Evolutionary conservation across 1,139 yeast genomes (phyloP), one percentile per base, ranked within the genome.

Genomic region (Yamadazyma taylorii): DNA sequence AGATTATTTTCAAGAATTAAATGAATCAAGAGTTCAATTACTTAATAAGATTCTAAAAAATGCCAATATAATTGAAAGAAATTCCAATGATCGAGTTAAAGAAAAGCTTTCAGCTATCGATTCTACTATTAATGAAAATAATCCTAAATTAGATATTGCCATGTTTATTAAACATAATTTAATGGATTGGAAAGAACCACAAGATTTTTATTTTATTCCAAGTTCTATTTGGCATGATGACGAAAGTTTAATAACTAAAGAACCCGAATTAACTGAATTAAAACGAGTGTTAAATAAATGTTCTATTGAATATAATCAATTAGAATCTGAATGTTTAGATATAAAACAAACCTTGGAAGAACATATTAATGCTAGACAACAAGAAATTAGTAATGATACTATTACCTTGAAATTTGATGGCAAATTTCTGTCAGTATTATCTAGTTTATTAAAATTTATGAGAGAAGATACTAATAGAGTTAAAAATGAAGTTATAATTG

Each of bases 181-280:
- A 17, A 53, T 69, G 16, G 74, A 73, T 24, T 92, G 97, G 97
- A 69, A 71, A 33, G 97, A 89, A 52, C 98, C 97, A 0, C 67
- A 67, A 5, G 97, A 92, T 60, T 87, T 84, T 55, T 75, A 78
- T 48, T 94, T 84, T 53, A 77, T 87, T 47, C 97, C 97, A 1
- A 82, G 95, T 28, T 81, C 90, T 24, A 85, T 94, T 34, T 94
- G 98, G 98, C 97, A 90, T 60, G 98, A 92, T 54, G 97, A 92
- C 59, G 96, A 89, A 46, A 69, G 78, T 33, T 79, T 92, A 65
- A 69, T 81, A 12, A 74, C 78, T 2, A 73, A 75, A 14, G 81
- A 78, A 29, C 75, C 75, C 2, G 92, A 88, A 50, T 68, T 88
- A 46, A 73, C 80, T 13, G 78, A 74, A 35, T 68, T 92, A 54